Evolutionary conservation across 495 filamentous ascomycete species (phyloP), one percentile per base, ranked within the genome.

Genomic region (Daldinia loculata): DNA sequence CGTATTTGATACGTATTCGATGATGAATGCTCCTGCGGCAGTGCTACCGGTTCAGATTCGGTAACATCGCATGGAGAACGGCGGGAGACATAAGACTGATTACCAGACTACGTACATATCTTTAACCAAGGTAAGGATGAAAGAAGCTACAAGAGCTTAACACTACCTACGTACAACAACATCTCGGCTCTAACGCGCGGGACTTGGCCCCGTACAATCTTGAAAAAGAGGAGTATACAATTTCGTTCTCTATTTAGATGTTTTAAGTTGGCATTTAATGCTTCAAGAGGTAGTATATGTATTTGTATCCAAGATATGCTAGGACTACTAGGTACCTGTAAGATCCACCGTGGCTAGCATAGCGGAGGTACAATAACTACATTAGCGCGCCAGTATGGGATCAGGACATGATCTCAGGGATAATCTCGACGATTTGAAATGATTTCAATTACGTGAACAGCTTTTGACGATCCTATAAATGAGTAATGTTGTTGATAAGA

Each of bases 11-110:
- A 65, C 56, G 53, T 62, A 64, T 63, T 50, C 17, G 65, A 63
- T 56, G 70, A 56, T 65, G 70, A 67, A 60, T 53, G 26, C 34
- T 63, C 45, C 48, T 63, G 14, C 69, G 39, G 69, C 70, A 51
- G 70, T 68, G 56, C 60, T 51, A 66, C 70, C 51, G 36, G 65
- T 38, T 59, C n/a, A 72, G 70, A 72, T 72, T 72, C 41, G 70
- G 65, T 72, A 45, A 62, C 65, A 72, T 72, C 59, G 65, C 70
- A 67, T 66, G 56, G 45, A 69, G 65, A 56, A 38, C 48, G 30
- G 70, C 63, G 61, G 65, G 61, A 63, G 34, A 56, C 53, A 56
- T 22, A 56, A 56, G 53, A 56, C 53, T 56, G 9, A 53, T 36
- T 36, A 56, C n/a, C 30, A 56, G 27, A 22, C 26, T 56, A 17